phyloP scores from a whole-genome alignment of 75 land plant genomes.

The Chamaecyparis obtusa region DNA sequence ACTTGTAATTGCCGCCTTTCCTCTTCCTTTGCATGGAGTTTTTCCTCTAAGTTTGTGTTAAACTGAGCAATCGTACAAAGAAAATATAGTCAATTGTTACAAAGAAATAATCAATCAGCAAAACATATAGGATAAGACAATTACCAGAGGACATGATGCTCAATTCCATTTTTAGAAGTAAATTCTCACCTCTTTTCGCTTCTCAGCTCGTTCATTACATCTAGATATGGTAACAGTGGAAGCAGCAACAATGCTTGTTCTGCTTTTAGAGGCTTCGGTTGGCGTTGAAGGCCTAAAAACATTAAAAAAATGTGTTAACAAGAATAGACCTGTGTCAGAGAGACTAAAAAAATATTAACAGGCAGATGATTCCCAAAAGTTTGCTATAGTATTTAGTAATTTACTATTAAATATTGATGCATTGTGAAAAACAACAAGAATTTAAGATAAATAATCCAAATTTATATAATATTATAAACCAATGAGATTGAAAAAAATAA shows the following conservation, averaged over 20 bases:
- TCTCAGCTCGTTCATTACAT: conserved; percentile 32
- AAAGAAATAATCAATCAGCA: neutral
- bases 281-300: neutral
- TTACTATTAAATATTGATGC: neutral
- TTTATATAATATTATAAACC: neutral
- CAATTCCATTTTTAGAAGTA: neutral
- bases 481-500: neutral
- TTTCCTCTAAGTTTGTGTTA: conserved; percentile 39
- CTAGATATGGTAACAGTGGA: conserved; percentile 15
- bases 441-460: neutral
- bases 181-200: conserved; percentile 23
- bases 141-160: neutral
- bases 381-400: neutral
- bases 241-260: neutral
- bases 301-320: neutral
- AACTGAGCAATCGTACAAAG: conserved; percentile 13
- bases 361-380: neutral
- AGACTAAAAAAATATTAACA: neutral
- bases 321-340: neutral
- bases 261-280: conserved; percentile 4
- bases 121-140: neutral
- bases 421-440: neutral
- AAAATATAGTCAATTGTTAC: neutral
- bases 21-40: conserved; percentile 41
- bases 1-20: conserved; percentile 31